These are phyloP conservation scores for Datisca glomerata DNA, from an alignment of 306 rosid species.

Conservation along the genomic window DNA sequence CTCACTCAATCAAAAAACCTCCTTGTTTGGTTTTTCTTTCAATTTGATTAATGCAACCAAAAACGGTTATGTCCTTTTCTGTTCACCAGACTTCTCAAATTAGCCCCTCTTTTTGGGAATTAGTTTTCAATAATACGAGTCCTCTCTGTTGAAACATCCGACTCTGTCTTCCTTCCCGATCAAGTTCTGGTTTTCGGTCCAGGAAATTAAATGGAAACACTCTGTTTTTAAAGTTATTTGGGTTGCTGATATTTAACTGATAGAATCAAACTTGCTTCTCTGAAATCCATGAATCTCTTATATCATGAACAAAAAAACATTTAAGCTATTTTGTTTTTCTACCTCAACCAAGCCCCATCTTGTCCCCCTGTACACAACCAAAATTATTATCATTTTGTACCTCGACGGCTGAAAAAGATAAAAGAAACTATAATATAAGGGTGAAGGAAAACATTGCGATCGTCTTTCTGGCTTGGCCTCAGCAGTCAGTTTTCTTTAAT, in stretches of 20 bases:
- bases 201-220: background rate
- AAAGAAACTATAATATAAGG: constrained; percentile 7
- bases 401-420: constrained; percentile 1
- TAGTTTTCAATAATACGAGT: no score
- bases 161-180: background rate
- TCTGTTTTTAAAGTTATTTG: no score
- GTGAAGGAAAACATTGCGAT: no score
- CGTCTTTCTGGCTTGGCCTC: background rate
- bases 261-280: no score
- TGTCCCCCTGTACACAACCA: constrained; percentile 32
- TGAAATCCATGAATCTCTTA: background rate
- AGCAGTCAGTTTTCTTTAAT: no score
- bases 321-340: background rate
- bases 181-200: background rate
- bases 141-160: background rate
- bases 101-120: no score
- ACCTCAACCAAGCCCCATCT: constrained; percentile 10
- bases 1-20: no score
- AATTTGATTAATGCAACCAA: background rate
- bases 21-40: background rate
- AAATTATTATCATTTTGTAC: constrained; percentile 28
- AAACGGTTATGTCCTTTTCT: background rate
- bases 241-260: background rate
- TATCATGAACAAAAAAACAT: constrained; percentile 2
- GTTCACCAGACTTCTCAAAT: constrained; percentile 1